These are phyloP conservation scores for Ascochyta viciae-villosae DNA, from an alignment of 2,329 filamentous ascomycete genomes.

Conservation along the genomic window DNA sequence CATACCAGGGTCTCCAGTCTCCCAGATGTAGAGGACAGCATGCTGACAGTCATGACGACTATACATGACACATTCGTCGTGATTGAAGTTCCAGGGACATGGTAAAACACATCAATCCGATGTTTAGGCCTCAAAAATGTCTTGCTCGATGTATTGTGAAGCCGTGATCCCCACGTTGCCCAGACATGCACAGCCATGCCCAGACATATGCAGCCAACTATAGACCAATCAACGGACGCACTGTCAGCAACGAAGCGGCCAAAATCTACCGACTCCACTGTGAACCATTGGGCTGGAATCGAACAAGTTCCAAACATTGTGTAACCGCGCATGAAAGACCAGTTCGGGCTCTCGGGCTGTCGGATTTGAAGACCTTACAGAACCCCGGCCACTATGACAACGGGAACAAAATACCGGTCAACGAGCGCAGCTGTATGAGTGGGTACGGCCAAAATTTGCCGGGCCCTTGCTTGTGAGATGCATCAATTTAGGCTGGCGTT, in stretches of 20 bases:
- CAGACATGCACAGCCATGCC: slow-evolving; percentile 16
- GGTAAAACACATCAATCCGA: not conserved
- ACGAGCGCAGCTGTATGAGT: not conserved
- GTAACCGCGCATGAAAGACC: not conserved
- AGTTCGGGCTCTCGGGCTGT: not conserved
- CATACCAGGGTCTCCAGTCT: not conserved
- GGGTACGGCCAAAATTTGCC: slow-evolving; percentile 17
- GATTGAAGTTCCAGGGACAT: slow-evolving; percentile 3
- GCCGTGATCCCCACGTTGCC: slow-evolving; percentile 1
- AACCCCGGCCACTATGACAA: not conserved
- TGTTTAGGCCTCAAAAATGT: slow-evolving; percentile 4
- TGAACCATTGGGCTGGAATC: not conserved
- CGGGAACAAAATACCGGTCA: not conserved
- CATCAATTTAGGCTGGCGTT: not conserved
- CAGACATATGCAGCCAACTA: not conserved
- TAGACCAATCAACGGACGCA: slow-evolving; percentile 12
- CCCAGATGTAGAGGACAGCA: not conserved
- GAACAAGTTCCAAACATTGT: not conserved
- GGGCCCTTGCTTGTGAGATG: not conserved
- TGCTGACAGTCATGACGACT: slow-evolving; percentile 14
- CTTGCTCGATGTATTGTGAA: slow-evolving; percentile 9
- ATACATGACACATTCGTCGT: slow-evolving; percentile 14
- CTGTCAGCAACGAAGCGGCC: slow-evolving; percentile 18
- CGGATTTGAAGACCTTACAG: not conserved
- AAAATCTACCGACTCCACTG: slow-evolving; percentile 28